Evolutionary conservation across 768 basidiomycete genomes (phyloP).

Genomic region (Tylopilus intermedius): DNA sequence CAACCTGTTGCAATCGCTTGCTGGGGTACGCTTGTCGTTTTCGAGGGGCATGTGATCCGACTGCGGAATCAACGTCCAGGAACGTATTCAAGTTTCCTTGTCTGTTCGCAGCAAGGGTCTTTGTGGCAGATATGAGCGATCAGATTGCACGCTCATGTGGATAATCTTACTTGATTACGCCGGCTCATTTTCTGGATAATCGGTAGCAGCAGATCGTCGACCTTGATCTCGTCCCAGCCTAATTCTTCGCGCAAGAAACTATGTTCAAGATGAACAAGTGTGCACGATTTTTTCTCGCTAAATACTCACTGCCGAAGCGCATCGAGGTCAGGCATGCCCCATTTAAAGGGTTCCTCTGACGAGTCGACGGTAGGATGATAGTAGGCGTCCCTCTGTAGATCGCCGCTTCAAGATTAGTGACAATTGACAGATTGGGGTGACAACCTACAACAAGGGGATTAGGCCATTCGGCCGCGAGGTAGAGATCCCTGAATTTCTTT

Average conservation of each 20-base stretch:
- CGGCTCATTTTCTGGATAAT: constrained; percentile 87
- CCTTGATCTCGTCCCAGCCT: constrained; percentile 75
- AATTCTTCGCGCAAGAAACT: constrained; percentile 77
- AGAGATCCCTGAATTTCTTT: constrained; percentile 81
- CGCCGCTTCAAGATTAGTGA: not conserved
- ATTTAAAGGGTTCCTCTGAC: constrained; percentile 92
- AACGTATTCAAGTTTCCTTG: constrained; percentile 75
- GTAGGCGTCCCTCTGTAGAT: constrained; percentile 79
- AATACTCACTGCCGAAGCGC: constrained; percentile 70
- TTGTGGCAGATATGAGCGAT: constrained; percentile 23
- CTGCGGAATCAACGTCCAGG: constrained; percentile 65
- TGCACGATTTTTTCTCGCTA: not conserved
- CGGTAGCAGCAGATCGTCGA: constrained; percentile 86
- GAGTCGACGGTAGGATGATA: constrained; percentile 86
- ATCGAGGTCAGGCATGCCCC: constrained; percentile 95
- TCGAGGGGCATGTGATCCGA: constrained; percentile 68
- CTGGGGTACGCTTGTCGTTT: constrained; percentile 79
- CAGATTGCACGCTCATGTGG: not conserved
- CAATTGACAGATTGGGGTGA: constrained; percentile 7
- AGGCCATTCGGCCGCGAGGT: constrained; percentile 82
- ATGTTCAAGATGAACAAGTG: constrained; percentile 11
- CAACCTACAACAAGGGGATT: constrained; percentile 78
- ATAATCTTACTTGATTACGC: constrained; percentile 58
- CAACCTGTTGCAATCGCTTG: constrained; percentile 82
- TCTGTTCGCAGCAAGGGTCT: constrained; percentile 59